phyloP scores from a whole-genome alignment of 805 yeast genomes.

The Allodekkera sacchari region DNA sequence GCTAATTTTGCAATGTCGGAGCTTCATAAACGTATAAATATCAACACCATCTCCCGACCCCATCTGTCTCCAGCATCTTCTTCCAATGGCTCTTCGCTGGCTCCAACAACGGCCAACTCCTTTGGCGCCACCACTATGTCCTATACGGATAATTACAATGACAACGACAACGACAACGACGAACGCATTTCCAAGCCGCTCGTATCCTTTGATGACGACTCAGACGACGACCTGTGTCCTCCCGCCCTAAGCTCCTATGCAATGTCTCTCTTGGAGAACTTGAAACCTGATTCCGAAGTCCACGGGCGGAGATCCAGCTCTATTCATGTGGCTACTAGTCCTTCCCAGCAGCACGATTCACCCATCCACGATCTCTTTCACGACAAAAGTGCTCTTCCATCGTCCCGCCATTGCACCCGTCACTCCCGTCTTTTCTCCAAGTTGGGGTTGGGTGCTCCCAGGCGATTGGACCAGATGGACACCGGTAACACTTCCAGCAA shows the following conservation, averaged over 20 bases:
- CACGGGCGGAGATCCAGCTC: neutral
- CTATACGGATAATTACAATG: too few relatives aligned
- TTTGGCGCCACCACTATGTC: constrained; percentile 12
- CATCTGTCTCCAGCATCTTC: neutral
- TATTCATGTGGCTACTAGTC: too few relatives aligned
- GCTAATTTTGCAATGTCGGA: too few relatives aligned
- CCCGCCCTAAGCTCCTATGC: constrained; percentile 49
- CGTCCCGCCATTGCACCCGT: neutral
- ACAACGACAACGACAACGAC: constrained; percentile 1
- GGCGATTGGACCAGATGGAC: constrained; percentile 38
- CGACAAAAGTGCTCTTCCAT: neutral
- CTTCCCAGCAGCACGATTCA: constrained; percentile 2
- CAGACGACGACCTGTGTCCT: constrained; percentile 36
- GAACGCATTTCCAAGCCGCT: neutral
- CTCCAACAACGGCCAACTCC: too few relatives aligned
- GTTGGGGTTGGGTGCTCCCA: constrained; percentile 42
- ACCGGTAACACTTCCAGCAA: too few relatives aligned
- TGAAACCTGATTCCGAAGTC: neutral
- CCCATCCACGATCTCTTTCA: too few relatives aligned
- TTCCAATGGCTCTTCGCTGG: too few relatives aligned
- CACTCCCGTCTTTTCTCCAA: constrained; percentile 18
- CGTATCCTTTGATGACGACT: constrained; percentile 9
- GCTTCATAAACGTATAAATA: neutral
- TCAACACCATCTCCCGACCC: neutral
- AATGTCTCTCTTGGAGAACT: constrained; percentile 33